Base-by-base conservation (phyloP, 371 early-diverging fungal species). In the Saksenaea oblongispora region DNA sequence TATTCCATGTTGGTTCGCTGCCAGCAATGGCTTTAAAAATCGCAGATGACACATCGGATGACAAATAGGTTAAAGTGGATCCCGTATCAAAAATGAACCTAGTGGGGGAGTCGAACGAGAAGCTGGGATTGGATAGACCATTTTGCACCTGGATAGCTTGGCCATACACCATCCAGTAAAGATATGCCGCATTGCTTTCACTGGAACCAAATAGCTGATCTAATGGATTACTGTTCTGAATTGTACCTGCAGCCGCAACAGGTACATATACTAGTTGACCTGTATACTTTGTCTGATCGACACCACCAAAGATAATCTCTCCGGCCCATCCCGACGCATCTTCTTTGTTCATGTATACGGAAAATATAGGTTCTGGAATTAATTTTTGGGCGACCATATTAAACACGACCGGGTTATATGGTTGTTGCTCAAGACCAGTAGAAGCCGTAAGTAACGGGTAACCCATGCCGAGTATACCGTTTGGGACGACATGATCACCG, bases 271-370 rank as follows among this genome's bases (percentile, higher is more conserved):
- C 74, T 27, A 88, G 31, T 13, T 74, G 62, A 36, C 89, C 88
- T 1, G 70, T 74, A 59, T 77, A 87, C 65, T 83, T 85, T 28
- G 80, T 58, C 24, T 54, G 27, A 64, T 90, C 86, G 15, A 77
- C 69, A 7, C 84, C 88, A 18, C 87, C 87, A 71, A 90, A 79
- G 28, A 83, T 82, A 37, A 87, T 69, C 62, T 86, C 83, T 18
- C 88, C 90, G 2, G 63, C 62, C 74, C 74, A 78, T 9, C 81
- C 81, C 1, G 57, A 34, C 5, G 41, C 36, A 7, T 59, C 35
- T 7, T 60, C 66, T 27, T 58, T 62, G 62, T 80, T 80, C 62
- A 77, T 53, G 53, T 75, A 80, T 17, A 80, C 70, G 5, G 78
- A 73, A 31, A 80, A 80, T 9, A 80, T 24, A 18, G 77, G 70